These are phyloP conservation scores for Myriosclerotinia scirpicola DNA, from an alignment of 2,329 filamentous ascomycete species.

Conservation along the genomic window DNA sequence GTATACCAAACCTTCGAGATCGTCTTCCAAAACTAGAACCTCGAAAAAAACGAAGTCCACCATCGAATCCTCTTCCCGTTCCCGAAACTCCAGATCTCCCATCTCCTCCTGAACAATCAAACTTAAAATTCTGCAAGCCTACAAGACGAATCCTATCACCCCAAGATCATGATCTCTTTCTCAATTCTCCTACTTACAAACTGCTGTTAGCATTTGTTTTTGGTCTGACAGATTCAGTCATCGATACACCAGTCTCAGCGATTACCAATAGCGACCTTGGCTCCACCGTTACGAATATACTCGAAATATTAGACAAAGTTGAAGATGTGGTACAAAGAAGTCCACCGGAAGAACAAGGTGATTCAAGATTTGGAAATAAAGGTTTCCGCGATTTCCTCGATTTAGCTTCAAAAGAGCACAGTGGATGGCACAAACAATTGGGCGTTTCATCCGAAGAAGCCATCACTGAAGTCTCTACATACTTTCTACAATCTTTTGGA, in stretches of 20 bases:
- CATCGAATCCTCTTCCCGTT: slow-evolving; percentile 59
- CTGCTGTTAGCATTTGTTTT: slow-evolving; percentile 86
- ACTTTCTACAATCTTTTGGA: slow-evolving; percentile 81
- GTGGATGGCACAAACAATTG: slow-evolving; percentile 63
- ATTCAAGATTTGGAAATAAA: slow-evolving; percentile 93
- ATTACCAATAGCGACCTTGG: slow-evolving; percentile 58
- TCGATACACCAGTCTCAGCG: slow-evolving; percentile 66
- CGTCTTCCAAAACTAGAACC: slow-evolving; percentile 68
- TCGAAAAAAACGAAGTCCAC: slow-evolving; percentile 54
- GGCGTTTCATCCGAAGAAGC: slow-evolving; percentile 54
- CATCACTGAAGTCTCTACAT: slow-evolving; percentile 71
- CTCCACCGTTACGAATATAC: slow-evolving; percentile 59
- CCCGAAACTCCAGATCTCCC: slow-evolving; percentile 76
- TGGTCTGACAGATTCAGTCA: slow-evolving; percentile 77
- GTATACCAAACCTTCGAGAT: slow-evolving; percentile 53
- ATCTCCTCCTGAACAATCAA: slow-evolving; percentile 60
- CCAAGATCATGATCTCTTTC: slow-evolving; percentile 78
- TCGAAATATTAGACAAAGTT: slow-evolving; percentile 68
- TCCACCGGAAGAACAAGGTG: slow-evolving; percentile 81
- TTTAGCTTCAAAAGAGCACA: slow-evolving; percentile 54
- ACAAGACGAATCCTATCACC: slow-evolving; percentile 77
- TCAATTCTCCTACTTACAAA: slow-evolving; percentile 70
- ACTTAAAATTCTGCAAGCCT: slow-evolving; percentile 64
- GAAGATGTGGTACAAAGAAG: slow-evolving; percentile 65
- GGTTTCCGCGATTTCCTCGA: slow-evolving; percentile 82